Conservation (phyloP, 2,329 filamentous ascomycete genomes). For the Penicillium sp. region DNA sequence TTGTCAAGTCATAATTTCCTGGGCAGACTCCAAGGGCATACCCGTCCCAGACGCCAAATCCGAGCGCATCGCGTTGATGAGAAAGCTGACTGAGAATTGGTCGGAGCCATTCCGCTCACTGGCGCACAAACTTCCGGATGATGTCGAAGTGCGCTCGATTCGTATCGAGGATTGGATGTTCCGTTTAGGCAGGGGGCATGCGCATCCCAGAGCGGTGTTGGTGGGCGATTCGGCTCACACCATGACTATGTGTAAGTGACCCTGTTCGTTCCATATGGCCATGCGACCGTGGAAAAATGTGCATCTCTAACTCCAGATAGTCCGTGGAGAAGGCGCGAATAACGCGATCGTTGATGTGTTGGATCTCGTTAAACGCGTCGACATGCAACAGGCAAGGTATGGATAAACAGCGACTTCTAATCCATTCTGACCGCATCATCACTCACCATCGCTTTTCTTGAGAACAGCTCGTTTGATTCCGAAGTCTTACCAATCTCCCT, state of each 20-base stretch:
- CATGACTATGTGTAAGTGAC: constrained; percentile 59
- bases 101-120: constrained; percentile 51
- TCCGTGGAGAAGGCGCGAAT: constrained; percentile 59
- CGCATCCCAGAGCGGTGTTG: constrained; percentile 45
- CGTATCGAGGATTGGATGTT: constrained; percentile 51
- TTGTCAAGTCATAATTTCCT: constrained; percentile 54
- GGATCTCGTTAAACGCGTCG: constrained; percentile 42
- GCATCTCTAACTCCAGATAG: constrained; percentile 33
- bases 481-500: constrained; percentile 15
- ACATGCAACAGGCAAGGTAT: constrained; percentile 18
- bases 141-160: constrained; percentile 48
- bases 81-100: constrained; percentile 48
- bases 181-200: constrained; percentile 34
- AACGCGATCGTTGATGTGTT: constrained; percentile 55
- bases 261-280: background rate
- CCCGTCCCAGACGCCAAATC: constrained; percentile 43
- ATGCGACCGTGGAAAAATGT: background rate
- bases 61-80: constrained; percentile 47
- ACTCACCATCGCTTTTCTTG: background rate
- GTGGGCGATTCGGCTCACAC: constrained; percentile 58
- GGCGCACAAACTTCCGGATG: constrained; percentile 42
- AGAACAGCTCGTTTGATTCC: constrained; percentile 12
- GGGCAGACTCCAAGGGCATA: constrained; percentile 43
- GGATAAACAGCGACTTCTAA: background rate
- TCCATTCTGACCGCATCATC: background rate